Percentiles rank a stretch among this genome's conserved stretches.
phyloP scores from a whole-genome alignment of 1,284 basidiomycete species.

The Trichosporon sp. region DNA sequence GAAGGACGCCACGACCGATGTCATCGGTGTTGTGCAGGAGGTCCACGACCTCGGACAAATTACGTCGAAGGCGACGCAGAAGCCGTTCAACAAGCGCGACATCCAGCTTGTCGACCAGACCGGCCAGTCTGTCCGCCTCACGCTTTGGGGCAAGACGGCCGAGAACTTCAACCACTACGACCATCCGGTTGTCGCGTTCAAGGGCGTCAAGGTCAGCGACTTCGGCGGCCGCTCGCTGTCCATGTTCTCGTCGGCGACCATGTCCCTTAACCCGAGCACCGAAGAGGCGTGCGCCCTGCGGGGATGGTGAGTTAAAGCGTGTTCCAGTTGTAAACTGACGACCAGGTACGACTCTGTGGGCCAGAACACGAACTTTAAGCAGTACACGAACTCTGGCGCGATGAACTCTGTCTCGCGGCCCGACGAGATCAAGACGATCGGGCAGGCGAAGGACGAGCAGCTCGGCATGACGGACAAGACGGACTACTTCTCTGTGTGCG shows the following conservation, averaged over 20 bases:
- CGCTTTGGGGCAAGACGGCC: conserved; percentile 94
- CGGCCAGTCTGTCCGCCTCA: conserved; percentile 73
- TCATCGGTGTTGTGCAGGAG: conserved; percentile 79
- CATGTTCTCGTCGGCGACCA: conserved; percentile 62
- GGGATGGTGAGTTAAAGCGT: conserved; percentile 65
- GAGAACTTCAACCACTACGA: conserved; percentile 65
- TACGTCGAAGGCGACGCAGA: conserved; percentile 65
- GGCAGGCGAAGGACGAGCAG: conserved; percentile 75
- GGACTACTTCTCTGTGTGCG: conserved; percentile 77
- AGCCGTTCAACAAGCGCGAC: conserved; percentile 76
- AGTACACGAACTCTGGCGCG: conserved; percentile 56
- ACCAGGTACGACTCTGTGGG: conserved; percentile 61
- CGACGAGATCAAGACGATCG: conserved; percentile 66
- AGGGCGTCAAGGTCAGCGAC: conserved; percentile 90
- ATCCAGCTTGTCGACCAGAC: conserved; percentile 82
- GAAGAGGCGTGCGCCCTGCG: conserved; percentile 76
- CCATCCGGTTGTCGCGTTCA: conserved; percentile 79
- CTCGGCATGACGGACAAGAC: conserved; percentile 72
- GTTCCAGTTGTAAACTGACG: not conserved
- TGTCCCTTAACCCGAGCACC: conserved; percentile 84
- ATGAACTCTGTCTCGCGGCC: conserved; percentile 55
- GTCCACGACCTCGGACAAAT: conserved; percentile 66
- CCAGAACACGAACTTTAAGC: conserved; percentile 60
- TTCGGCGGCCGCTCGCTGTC: conserved; percentile 86
- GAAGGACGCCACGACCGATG: conserved; percentile 69